phyloP scores from a whole-genome alignment of 23 red algal species.

The Gracilaria gracilis region DNA sequence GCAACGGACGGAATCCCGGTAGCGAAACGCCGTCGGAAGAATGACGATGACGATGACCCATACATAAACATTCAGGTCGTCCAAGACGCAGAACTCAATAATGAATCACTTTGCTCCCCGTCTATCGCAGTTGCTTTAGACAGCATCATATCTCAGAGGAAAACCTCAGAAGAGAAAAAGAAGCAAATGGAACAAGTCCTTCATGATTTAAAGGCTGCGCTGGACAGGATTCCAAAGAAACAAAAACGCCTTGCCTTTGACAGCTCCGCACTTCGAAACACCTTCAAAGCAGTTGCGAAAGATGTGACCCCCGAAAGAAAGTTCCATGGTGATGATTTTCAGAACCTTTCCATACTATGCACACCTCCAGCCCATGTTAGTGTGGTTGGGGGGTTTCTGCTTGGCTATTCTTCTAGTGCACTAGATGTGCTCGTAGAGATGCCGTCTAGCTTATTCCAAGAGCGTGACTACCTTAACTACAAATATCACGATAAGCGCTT shows the following conservation, averaged over 20 bases:
- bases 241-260: background rate
- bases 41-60: background rate
- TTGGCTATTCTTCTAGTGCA: slow-evolving; percentile 8
- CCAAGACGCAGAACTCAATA: slow-evolving; percentile 44
- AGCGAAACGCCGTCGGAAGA: slow-evolving; percentile 5
- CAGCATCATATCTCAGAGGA: slow-evolving; percentile 27
- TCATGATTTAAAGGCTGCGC: slow-evolving; percentile 45
- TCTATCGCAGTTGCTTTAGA: slow-evolving; percentile 33
- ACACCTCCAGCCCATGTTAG: slow-evolving; percentile 24
- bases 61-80: slow-evolving; percentile 44
- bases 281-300: slow-evolving; percentile 12
- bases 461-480: slow-evolving; percentile 59
- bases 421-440: slow-evolving; percentile 60
- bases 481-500: slow-evolving; percentile 70
- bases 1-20: background rate
- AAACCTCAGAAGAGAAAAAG: slow-evolving; percentile 22
- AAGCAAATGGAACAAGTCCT: slow-evolving; percentile 27
- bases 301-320: background rate
- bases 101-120: slow-evolving; percentile 44
- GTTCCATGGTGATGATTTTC: slow-evolving; percentile 32
- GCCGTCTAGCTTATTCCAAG: slow-evolving; percentile 41
- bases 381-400: slow-evolving; percentile 58
- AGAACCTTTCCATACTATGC: slow-evolving; percentile 30
- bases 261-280: slow-evolving; percentile 14
- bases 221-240: slow-evolving; percentile 37